Evolutionary conservation across 768 basidiomycete genomes (phyloP).

Genomic region (Suillus paluster): DNA sequence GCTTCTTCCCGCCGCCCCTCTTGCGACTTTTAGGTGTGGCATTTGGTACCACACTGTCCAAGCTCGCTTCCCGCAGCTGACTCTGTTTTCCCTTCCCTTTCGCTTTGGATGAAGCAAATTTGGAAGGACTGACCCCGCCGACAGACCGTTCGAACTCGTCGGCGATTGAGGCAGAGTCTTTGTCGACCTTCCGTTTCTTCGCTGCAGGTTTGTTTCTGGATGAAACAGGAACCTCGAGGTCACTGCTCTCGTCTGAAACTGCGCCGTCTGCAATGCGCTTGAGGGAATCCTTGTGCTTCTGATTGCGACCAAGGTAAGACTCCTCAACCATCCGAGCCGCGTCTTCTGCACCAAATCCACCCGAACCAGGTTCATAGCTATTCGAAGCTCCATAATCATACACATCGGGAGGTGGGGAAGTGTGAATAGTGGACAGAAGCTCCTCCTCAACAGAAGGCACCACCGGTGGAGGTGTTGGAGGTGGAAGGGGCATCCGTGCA

Average conservation of each 20-base stretch:
- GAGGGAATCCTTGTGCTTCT: constrained; percentile 48
- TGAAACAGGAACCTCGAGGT: constrained; percentile 48
- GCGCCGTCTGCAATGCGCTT: constrained; percentile 55
- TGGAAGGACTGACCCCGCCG: constrained; percentile 42
- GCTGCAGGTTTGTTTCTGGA: constrained; percentile 47
- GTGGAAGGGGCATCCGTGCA: constrained; percentile 47
- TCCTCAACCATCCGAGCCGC: constrained; percentile 62
- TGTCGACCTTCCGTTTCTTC: constrained; percentile 70
- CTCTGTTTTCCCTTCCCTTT: constrained; percentile 59
- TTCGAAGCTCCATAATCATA: constrained; percentile 35
- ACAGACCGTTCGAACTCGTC: constrained; percentile 55
- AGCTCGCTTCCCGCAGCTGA: constrained; percentile 55
- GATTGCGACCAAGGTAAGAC: constrained; percentile 48
- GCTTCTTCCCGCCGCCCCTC: constrained; percentile 62
- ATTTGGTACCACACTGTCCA: constrained; percentile 53
- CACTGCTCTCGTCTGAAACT: constrained; percentile 65
- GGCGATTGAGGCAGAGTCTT: constrained; percentile 38
- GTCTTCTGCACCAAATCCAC: constrained; percentile 49
- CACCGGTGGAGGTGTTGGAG: constrained; percentile 42
- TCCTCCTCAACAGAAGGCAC: constrained; percentile 40
- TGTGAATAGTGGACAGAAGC: constrained; percentile 38
- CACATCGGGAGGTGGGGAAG: constrained; percentile 40
- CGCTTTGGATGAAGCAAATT: constrained; percentile 38
- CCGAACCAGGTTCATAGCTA: constrained; percentile 27
- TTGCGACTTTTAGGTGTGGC: constrained; percentile 58